Evolutionary conservation across 352 stramenopile genomes (phyloP), one percentile per base, ranked within the genome.

Genomic region (Phytophthora podocarpi): DNA sequence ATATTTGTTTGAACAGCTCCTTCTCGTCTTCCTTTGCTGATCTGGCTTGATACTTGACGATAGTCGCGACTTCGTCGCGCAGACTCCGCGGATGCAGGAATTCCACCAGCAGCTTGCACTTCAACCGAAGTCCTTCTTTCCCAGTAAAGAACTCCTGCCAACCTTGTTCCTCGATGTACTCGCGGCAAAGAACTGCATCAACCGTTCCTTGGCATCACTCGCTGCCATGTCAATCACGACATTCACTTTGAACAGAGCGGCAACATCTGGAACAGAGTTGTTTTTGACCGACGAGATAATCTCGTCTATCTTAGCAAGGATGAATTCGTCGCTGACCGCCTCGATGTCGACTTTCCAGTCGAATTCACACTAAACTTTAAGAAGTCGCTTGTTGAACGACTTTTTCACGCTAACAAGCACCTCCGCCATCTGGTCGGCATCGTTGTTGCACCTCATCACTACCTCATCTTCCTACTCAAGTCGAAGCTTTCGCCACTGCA

Each of bases 281-380:
- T 59, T 60, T 10, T 67, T 67, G 1, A 68, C 53, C 2, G 59
- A 58, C 18, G 51, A 50, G 20, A 63, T 63, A 12, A 62, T 63
- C 13, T 52, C 43, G 36, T 66, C 58, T 7, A 66, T 30, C 58
- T 66, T 59, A 16, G 24, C 10, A 3, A 60, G 32, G 3, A 67
- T 42, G 20, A 67, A 52, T 7, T 67, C 48, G 15, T 56, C 58
- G 7, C 15, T 65, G 46, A 59, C 46, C 6, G 24, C 35, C 12
- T 48, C 34, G 15, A 55, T 20, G 15, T 31, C 27, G 13, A 64
- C 28, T 2, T 42, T 27, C 43, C 55, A 64, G 13, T 56, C 43
- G 16, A 56, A 64, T 12, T 49, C 45, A 26, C 55, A 56, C n/a
- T 34, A 56, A 7, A 50, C 45, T 12, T 32, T 36, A 30, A 64